These are phyloP conservation scores for Aspergillus melleus DNA, from an alignment of 2,329 filamentous ascomycete genomes.

Conservation along the genomic window DNA sequence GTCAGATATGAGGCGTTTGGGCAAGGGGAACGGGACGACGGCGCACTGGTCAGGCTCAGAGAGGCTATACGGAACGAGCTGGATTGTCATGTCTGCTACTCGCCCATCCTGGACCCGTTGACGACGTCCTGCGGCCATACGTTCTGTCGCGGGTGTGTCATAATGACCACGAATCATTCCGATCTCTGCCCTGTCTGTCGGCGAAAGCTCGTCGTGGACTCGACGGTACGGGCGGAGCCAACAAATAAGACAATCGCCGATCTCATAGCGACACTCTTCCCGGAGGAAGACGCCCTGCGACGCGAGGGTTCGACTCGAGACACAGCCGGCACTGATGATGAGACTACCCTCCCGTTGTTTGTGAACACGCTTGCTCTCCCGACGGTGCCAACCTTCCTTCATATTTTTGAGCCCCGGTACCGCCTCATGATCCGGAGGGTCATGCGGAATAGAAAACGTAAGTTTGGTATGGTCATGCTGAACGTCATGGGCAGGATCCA, in stretches of 20 bases:
- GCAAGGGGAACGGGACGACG: slow-evolving; percentile 44
- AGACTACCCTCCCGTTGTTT: slow-evolving; percentile 70
- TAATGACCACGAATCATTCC: slow-evolving; percentile 74
- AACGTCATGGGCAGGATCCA: slow-evolving; percentile 57
- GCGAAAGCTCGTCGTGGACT: slow-evolving; percentile 57
- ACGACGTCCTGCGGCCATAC: slow-evolving; percentile 89
- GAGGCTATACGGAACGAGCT: slow-evolving; percentile 67
- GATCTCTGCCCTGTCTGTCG: slow-evolving; percentile 80
- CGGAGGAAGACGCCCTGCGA: slow-evolving; percentile 62
- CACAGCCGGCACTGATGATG: slow-evolving; percentile 51
- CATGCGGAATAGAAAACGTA: slow-evolving; percentile 66
- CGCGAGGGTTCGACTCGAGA: slow-evolving; percentile 59
- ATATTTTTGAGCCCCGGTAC: slow-evolving; percentile 92
- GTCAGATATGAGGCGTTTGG: slow-evolving; percentile 47
- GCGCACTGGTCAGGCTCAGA: slow-evolving; percentile 59
- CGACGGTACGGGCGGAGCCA: slow-evolving; percentile 50
- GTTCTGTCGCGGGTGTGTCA: slow-evolving; percentile 78
- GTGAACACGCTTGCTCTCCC: slow-evolving; percentile 82
- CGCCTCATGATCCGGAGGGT: slow-evolving; percentile 83
- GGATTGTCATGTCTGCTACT: slow-evolving; percentile 88
- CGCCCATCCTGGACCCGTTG: slow-evolving; percentile 75
- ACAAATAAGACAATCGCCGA: slow-evolving; percentile 64
- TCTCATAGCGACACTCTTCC: slow-evolving; percentile 69
- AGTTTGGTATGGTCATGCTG: slow-evolving; percentile 83
- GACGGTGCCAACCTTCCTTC: slow-evolving; percentile 78